phyloP scores from a whole-genome alignment of 2,329 filamentous ascomycete species.

The Akanthomyces dipterigenus region DNA sequence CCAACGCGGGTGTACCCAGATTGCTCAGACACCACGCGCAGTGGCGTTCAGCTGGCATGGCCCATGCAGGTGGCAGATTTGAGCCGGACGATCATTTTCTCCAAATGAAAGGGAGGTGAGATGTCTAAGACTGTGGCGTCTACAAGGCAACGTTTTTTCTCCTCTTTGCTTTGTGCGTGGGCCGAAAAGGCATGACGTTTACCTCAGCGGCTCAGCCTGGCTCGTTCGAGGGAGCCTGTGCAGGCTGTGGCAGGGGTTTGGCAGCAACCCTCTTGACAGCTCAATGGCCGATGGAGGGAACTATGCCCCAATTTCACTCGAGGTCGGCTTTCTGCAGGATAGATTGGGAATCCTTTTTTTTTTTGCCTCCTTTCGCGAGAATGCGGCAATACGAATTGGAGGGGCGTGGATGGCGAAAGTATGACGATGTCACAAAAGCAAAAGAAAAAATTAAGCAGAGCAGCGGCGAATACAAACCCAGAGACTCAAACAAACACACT shows the following conservation, averaged over 20 bases:
- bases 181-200: neutral
- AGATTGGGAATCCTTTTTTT: neutral
- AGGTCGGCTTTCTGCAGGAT: neutral
- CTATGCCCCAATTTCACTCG: neutral
- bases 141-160: neutral
- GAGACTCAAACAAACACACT: neutral
- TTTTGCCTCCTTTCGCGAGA: neutral
- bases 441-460: neutral
- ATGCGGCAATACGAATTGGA: neutral
- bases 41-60: slow-evolving; percentile 4
- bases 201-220: slow-evolving; percentile 2
- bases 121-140: slow-evolving; percentile 2
- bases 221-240: too few species aligned
- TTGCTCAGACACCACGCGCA: neutral
- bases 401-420: neutral
- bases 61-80: neutral
- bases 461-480: neutral
- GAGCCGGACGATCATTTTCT: neutral
- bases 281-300: neutral
- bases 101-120: neutral
- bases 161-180: neutral
- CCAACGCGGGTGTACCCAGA: neutral
- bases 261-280: neutral
- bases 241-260: neutral
- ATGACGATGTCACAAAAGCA: neutral